phyloP scores from a whole-genome alignment of 2,329 filamentous ascomycete species.

The Coniochaeta sp. region DNA sequence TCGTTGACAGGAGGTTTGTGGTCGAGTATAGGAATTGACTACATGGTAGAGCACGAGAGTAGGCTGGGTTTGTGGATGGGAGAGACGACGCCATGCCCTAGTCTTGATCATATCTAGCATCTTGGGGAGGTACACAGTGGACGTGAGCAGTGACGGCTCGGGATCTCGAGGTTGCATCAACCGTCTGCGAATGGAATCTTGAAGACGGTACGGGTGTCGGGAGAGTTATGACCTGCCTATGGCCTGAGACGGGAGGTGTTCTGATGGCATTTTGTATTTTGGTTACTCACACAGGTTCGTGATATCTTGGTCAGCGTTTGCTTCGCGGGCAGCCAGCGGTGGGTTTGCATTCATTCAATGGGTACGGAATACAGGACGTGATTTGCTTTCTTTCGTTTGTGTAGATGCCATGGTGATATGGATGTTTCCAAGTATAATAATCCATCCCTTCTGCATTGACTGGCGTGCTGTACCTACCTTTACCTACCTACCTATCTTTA shows the following conservation, averaged over 20 bases:
- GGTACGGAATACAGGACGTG: no score
- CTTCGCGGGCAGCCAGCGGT: background rate
- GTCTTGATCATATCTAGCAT: background rate
- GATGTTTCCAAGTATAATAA: no score
- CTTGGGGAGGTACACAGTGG: background rate
- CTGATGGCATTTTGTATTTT: background rate
- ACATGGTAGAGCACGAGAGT: background rate
- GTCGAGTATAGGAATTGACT: constrained; percentile 50
- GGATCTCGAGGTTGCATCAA: no score
- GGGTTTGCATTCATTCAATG: background rate
- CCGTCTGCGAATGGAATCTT: no score
- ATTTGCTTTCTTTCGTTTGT: no score
- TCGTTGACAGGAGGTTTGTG: constrained; percentile 69
- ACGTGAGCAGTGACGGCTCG: background rate
- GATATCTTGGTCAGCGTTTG: background rate
- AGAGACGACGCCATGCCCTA: background rate
- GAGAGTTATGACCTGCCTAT: no score
- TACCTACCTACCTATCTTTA: no score
- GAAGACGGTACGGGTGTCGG: no score
- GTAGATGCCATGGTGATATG: no score
- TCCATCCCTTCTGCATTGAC: no score
- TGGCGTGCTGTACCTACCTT: no score
- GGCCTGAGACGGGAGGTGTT: background rate
- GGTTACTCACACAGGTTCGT: background rate
- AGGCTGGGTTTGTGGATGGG: background rate